Evolutionary conservation across 192 early-diverging fungal species (phyloP).

Genomic region (Umbelopsis vinacea): DNA sequence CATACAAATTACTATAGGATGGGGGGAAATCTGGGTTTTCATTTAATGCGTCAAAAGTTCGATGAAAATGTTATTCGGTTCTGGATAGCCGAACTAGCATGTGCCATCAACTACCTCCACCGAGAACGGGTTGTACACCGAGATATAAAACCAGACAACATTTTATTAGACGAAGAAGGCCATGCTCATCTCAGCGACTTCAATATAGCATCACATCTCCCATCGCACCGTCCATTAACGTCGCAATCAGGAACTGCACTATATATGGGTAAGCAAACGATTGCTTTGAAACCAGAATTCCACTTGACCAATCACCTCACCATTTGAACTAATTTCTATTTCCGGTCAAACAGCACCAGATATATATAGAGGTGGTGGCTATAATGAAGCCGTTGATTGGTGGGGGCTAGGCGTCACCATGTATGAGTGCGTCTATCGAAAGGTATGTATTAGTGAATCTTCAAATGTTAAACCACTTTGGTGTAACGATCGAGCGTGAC

Average conservation of each 20-base stretch:
- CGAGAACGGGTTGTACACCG: conserved; percentile 81
- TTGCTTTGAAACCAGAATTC: neutral
- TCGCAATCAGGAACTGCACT: conserved; percentile 88
- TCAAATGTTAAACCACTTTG: neutral
- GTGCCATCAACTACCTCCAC: conserved; percentile 84
- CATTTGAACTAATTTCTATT: neutral
- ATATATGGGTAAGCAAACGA: conserved; percentile 76
- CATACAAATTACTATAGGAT: conserved; percentile 49
- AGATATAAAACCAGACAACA: conserved; percentile 96
- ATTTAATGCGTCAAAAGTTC: conserved; percentile 69
- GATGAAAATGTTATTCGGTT: conserved; percentile 81
- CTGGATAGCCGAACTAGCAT: conserved; percentile 90
- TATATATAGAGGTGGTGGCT: conserved; percentile 68
- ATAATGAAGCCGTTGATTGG: conserved; percentile 89
- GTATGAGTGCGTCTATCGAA: conserved; percentile 87
- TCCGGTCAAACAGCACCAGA: conserved; percentile 61
- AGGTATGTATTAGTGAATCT: conserved; percentile 36
- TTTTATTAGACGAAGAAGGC: conserved; percentile 74
- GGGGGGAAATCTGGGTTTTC: conserved; percentile 85
- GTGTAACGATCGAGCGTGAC: neutral
- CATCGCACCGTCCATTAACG: conserved; percentile 62
- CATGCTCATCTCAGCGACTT: conserved; percentile 95
- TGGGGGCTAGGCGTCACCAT: conserved; percentile 92
- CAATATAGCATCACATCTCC: conserved; percentile 87
- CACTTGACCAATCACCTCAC: neutral